These are phyloP conservation scores for Monosporascus cannonballus DNA, from an alignment of 2,329 filamentous ascomycete species.

Conservation along the genomic window DNA sequence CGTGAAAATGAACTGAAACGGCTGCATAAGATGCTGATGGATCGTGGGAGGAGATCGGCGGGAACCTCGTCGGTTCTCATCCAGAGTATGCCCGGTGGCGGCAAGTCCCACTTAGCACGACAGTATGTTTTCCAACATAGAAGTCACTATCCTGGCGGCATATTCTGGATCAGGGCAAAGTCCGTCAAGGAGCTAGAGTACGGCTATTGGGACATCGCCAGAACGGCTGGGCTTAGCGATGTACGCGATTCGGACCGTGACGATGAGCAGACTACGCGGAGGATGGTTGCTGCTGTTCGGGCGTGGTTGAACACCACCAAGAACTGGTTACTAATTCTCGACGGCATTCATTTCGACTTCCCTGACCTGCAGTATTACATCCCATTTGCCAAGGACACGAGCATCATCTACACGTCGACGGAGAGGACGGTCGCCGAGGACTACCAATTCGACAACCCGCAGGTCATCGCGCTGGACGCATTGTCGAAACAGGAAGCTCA, in stretches of 20 bases:
- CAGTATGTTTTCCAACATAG: conserved; percentile 60
- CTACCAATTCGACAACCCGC: conserved; percentile 53
- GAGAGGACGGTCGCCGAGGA: conserved; percentile 50
- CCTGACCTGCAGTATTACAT: conserved; percentile 54
- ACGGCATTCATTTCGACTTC: conserved; percentile 57
- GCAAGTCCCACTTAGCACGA: conserved; percentile 63
- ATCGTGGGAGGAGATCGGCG: conserved; percentile 45
- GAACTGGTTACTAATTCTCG: conserved; percentile 63
- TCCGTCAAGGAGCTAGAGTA: conserved; percentile 51
- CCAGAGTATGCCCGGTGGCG: conserved; percentile 58
- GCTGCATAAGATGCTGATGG: conserved; percentile 54
- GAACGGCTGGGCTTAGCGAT: conserved; percentile 45
- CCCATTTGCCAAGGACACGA: conserved; percentile 56
- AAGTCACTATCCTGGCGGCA: conserved; percentile 54
- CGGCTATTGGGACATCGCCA: conserved; percentile 61
- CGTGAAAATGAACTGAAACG: conserved; percentile 51
- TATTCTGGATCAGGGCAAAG: conserved; percentile 65
- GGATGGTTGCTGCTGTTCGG: conserved; percentile 51
- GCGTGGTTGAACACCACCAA: conserved; percentile 55
- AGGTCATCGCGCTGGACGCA: conserved; percentile 47
- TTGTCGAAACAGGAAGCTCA: conserved; percentile 53
- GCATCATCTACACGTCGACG: conserved; percentile 63
- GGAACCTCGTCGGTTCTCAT: conserved; percentile 60
- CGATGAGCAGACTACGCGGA: conserved; percentile 32
- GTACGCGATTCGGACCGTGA: conserved; percentile 31